Base-by-base conservation (phyloP, 1,284 basidiomycete species). In the Crucibulum cyathiforme region DNA sequence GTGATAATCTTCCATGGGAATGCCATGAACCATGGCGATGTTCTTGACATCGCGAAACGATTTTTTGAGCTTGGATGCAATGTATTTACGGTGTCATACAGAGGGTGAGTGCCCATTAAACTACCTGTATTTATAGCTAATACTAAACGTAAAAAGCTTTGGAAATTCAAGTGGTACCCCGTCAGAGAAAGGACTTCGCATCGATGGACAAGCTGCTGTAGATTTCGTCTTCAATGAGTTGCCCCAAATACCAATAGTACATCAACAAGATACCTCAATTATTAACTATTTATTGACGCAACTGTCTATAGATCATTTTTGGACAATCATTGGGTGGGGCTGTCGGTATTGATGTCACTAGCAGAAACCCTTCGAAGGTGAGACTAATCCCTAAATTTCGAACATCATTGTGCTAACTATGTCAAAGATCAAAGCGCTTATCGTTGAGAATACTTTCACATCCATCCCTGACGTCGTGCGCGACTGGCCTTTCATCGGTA, bases 381-480 rank as follows among this genome's bases (percentile, higher is more conserved):
- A 36, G 15, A 24, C 41, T 57, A 49, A 35, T 10, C 2, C 34
- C 12, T 19, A 17, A 3, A 12, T 13, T 13, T 50, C 34, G 38
- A 34, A 34, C 36, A 46, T 12, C 7, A 8, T 36, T 8, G 37
- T 19, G 8, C n/a, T n/a, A 39, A 50, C 17, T 7, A 19, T 24
- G 3, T 19, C 17, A 13, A 13, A 72, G 69, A 67, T 76, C 9
- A 36, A 61, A 3, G 74, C 66, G 1, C 57, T 78, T 36, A 72
- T 78, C 34, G 58, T 76, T 17, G 73, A 75, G 38, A 77, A 76
- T 59, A 78, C 75, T 0, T 78, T 78, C 62, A 64, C 70, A 3
- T 77, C 75, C 9, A 66, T 78, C 12, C 76, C 75, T 1, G 67
- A 68, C 36, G 67, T 77, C 36, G 74, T 74, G 1, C 69, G 67